A percentile compares a stretch with the other conserved stretches of the same genome.
These are phyloP conservation scores for Linum lewisii DNA, from an alignment of 345 rosid genomes.

Conservation along the genomic window DNA sequence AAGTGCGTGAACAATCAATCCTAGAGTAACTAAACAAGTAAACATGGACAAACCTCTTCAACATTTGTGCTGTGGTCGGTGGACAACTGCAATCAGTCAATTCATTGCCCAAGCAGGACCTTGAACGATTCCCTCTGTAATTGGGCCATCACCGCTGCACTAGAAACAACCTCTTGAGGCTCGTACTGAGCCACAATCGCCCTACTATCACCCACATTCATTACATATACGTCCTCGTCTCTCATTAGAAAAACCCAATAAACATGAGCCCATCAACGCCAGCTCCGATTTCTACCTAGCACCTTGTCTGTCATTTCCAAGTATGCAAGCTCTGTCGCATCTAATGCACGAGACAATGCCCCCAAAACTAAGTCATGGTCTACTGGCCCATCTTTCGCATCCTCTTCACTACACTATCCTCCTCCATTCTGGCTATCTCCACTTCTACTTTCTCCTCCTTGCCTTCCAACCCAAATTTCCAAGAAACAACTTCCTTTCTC, in stretches of 20 bases:
- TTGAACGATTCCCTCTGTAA: slow-evolving; percentile 39
- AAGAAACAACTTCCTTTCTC: slow-evolving; percentile 59
- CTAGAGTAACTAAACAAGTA: not conserved
- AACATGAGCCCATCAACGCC: slow-evolving; percentile 95
- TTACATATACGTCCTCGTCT: slow-evolving; percentile 90
- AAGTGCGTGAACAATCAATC: no score
- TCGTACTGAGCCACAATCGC: slow-evolving; percentile 82
- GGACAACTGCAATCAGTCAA: slow-evolving; percentile 75
- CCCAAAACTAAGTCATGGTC: slow-evolving; percentile 69
- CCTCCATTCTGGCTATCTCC: slow-evolving; percentile 37
- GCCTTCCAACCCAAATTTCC: slow-evolving; percentile 72
- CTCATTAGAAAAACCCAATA: slow-evolving; percentile 88
- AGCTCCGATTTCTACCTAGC: slow-evolving; percentile 74
- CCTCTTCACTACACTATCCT: slow-evolving; percentile 46
- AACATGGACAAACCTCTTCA: slow-evolving; percentile 48
- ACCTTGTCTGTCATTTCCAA: slow-evolving; percentile 93
- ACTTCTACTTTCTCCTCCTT: slow-evolving; percentile 44
- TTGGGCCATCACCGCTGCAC: slow-evolving; percentile 26
- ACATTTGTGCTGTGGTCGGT: slow-evolving; percentile 94
- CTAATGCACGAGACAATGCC: slow-evolving; percentile 81
- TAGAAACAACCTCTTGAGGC: slow-evolving; percentile 35
- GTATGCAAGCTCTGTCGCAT: slow-evolving; percentile 68
- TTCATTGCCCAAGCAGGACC: slow-evolving; percentile 36
- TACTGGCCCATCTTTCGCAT: slow-evolving; percentile 65
- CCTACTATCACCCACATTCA: slow-evolving; percentile 98